Base-by-base conservation (phyloP, 768 basidiomycete species). In the Symmetrospora coprosmae region DNA sequence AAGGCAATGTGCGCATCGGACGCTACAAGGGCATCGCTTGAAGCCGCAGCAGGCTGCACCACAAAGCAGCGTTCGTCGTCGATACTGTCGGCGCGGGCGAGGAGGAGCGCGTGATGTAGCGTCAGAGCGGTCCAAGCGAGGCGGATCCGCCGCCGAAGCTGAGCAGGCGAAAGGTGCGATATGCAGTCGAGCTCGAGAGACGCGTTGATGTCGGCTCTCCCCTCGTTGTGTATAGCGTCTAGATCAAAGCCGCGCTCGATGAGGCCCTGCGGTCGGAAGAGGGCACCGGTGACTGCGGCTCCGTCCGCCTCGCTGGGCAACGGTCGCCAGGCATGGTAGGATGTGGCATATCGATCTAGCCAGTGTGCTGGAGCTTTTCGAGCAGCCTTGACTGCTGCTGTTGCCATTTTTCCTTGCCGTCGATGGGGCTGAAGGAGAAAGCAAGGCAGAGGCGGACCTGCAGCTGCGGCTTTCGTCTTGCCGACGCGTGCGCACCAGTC, bases 171-270 rank as follows among this genome's bases (percentile, higher is more conserved):
- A 30, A 33, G 39, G 4, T n/a, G 6, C 4, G 37, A 21, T 4
- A 27, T 28, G 3, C 37, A 13, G 17, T 27, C 31, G 3, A 55
- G 39, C 25, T 38, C 34, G n/a, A 55, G 14, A 9, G 21, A n/a
- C 16, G 39, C 52, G 23, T 55, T 55, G 52, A 55, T 41, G 23
- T 55, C 52, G n/a, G 52, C 34, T 39, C 52, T 38, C 25, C 52
- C 52, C 27, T 55, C 52, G 23, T 39, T 38, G 9, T 38, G 27
- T 13, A 35, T 7, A 3, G 34, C 52, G 31, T 55, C 52, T 6
- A 39, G 34, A 33, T 55, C 52, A 19, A 55, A 55, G 23, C 52
- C 52, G 30, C 37, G 5, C 37, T 55, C 52, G 38, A 55, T 38
- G 9, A 55, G 9, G 23, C 52, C 52, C 4, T 8, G 52, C 8